A percentile compares a stretch with the other conserved stretches of the same genome.
These are phyloP conservation scores for Sporothrix pallida DNA, from an alignment of 2,329 filamentous ascomycete genomes.

Conservation along the genomic window DNA sequence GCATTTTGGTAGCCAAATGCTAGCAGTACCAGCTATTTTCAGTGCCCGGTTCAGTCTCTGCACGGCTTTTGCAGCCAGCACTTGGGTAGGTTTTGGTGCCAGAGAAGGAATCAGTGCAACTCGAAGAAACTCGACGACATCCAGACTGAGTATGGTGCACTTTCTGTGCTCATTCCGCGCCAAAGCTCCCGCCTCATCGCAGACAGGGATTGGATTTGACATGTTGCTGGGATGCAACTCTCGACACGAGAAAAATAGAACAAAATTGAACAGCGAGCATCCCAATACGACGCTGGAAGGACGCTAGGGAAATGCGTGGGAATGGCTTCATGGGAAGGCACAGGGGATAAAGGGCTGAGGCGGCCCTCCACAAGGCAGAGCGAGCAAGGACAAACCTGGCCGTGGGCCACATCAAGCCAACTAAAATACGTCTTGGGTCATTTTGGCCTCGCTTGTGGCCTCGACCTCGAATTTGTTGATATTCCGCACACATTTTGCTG, in stretches of 20 bases:
- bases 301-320: conserved; percentile 11
- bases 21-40: not conserved
- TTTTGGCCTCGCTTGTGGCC: not conserved
- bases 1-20: not conserved
- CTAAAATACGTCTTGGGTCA: not conserved
- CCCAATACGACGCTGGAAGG: conserved; percentile 6
- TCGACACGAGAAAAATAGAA: conserved; percentile 13
- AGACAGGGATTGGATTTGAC: conserved; percentile 6
- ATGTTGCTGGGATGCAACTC: not conserved
- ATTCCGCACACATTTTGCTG: not conserved
- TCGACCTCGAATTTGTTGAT: not conserved
- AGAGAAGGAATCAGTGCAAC: not conserved
- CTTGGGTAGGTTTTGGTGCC: not conserved
- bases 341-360: conserved; percentile 19
- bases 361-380: conserved; percentile 17
- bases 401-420: not conserved
- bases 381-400: not conserved
- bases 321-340: not conserved
- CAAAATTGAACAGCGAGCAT: conserved; percentile 14
- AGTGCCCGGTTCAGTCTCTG: not conserved
- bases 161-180: not conserved
- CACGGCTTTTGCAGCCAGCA: not conserved
- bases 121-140: not conserved
- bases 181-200: not conserved
- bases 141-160: conserved; percentile 3